Base-by-base conservation (phyloP, 257 asterid genomes). In the Solanum arcanum region DNA sequence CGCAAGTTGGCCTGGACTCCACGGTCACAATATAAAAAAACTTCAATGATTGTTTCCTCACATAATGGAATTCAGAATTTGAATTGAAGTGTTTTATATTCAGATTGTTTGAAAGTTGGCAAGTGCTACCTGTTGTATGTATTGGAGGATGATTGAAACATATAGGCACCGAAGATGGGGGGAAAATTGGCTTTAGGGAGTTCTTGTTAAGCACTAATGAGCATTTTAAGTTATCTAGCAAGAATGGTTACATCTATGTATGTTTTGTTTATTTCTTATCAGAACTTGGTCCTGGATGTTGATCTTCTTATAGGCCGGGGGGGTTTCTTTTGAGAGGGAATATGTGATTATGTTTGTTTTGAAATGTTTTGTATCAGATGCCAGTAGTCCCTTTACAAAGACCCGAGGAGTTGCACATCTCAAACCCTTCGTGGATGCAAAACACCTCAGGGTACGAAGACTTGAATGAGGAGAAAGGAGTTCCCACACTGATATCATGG, bases 401-500 rank as follows among this genome's bases (percentile, higher is more conserved):
- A 91, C 99, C 98, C 6, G 98, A 96, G 56, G 99, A 97, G 91
- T 87, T 94, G 92, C 92, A 88, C 86, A 91, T 92, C 86, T 94
- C 98, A n/a, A 95, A 89, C 87, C 94, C 98, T 44, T 93, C 98
- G 66, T 96, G 99, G 99, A 93, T 94, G 98, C 98, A 96, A 78
- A 89, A 92, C 60, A 88, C 93, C 89, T 89, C 98, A 20, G 95
- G 92, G 44, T 88, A 87, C 60, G 99, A 97, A 88, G 97, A 97
- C n/a, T 78, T 85, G 46, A 86, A 59, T 82, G 86, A 88, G 68
- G 99, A 94, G 88, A 96, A 94, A 87, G 94, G 98, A 35, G 93
- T 97, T 89, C 99, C 99, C 66, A 95, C 98, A 84, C 94, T 97
- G 98, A 93, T 97, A 89, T 94, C 94, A 33, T 97, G 99, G 99